Evolutionary conservation across 495 filamentous ascomycete species (phyloP).

Genomic region (Penicillium samsonianum): DNA sequence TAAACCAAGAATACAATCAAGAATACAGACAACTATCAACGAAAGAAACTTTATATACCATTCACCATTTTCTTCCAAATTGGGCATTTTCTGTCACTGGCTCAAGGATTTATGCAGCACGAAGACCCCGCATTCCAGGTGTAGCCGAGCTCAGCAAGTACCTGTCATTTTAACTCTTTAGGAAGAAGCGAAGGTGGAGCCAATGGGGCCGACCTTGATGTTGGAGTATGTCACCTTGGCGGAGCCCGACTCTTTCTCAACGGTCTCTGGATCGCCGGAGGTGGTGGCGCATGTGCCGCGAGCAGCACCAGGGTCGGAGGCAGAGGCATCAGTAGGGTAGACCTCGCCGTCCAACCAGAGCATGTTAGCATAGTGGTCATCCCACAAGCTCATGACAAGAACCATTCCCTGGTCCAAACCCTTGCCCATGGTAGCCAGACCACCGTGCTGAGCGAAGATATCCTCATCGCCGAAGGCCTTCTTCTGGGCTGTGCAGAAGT

Average conservation of each 20-base stretch:
- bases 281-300: conserved; percentile 64
- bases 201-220: conserved; percentile 65
- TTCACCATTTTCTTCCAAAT: neutral
- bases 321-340: conserved; percentile 59
- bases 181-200: conserved; percentile 56
- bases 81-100: neutral
- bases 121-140: neutral
- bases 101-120: neutral
- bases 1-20: conserved; percentile 6
- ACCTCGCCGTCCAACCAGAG: conserved; percentile 71
- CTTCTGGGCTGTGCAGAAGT: conserved; percentile 64
- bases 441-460: conserved; percentile 61
- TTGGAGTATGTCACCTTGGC: conserved; percentile 66
- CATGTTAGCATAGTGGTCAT: conserved; percentile 73
- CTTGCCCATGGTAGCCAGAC: conserved; percentile 55
- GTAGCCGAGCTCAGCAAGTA: conserved; percentile 11
- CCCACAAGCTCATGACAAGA: conserved; percentile 72
- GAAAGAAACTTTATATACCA: neutral
- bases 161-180: conserved; percentile 5
- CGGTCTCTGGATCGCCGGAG: conserved; percentile 60
- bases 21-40: conserved; percentile 1
- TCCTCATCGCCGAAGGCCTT: conserved; percentile 59
- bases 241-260: conserved; percentile 57
- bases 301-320: conserved; percentile 57
- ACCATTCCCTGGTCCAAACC: conserved; percentile 63